Conservation (phyloP, 129 eudicot genomes). For the Glebionis coronaria region DNA sequence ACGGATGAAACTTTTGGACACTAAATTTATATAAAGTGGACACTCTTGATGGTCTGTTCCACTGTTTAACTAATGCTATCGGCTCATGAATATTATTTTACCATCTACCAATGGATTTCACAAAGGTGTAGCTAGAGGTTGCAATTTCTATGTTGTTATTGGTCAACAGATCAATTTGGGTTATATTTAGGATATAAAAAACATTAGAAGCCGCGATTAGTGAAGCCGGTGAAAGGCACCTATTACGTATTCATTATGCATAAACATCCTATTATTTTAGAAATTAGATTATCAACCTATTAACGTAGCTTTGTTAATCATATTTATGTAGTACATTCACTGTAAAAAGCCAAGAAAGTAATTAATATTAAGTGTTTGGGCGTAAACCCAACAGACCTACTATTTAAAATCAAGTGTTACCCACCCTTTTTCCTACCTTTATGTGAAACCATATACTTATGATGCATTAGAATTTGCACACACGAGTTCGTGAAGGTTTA, state of each 20-base stretch:
- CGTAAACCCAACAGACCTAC: background rate
- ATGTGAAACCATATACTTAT: background rate
- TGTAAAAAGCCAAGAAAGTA: background rate
- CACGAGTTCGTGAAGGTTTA: background rate
- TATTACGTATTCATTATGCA: background rate
- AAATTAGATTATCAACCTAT: background rate
- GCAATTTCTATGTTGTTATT: background rate
- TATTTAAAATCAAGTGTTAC: background rate
- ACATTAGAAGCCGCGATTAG: too few relatives aligned
- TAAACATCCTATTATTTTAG: background rate
- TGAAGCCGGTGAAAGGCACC: too few relatives aligned
- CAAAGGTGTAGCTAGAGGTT: background rate
- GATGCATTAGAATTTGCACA: slow-evolving; percentile 6
- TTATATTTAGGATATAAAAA: background rate
- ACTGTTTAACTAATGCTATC: slow-evolving; percentile 13
- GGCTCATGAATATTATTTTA: background rate
- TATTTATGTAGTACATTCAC: background rate
- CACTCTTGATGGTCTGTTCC: background rate
- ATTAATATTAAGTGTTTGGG: too few relatives aligned
- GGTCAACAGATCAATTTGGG: background rate
- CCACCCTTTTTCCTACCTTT: background rate
- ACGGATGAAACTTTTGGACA: background rate
- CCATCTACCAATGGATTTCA: background rate
- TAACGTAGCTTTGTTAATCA: background rate
- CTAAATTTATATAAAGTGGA: background rate